Percentiles rank a stretch among this genome's conserved stretches.
phyloP scores from a whole-genome alignment of 2,329 filamentous ascomycete genomes.

The Helminthosporium solani region DNA sequence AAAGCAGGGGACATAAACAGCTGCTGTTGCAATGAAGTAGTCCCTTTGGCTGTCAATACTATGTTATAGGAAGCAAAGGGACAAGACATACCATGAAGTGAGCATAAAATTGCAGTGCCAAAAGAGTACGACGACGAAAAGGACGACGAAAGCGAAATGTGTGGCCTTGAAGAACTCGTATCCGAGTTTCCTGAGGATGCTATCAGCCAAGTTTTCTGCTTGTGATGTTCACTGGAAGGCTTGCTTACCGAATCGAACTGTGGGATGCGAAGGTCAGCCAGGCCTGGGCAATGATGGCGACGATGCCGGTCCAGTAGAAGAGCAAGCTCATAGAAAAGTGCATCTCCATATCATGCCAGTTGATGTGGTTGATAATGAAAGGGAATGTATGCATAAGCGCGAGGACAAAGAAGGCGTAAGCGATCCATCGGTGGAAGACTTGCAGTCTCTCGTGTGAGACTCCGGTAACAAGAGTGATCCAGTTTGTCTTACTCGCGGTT shows the following conservation, averaged over 20 bases:
- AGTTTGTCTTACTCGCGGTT: slow-evolving; percentile 57
- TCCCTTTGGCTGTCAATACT: slow-evolving; percentile 51
- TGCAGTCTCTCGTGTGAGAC: slow-evolving; percentile 60
- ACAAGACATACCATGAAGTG: slow-evolving; percentile 51
- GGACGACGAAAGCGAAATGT: slow-evolving; percentile 53
- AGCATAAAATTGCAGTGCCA: slow-evolving; percentile 59
- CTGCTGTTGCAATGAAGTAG: slow-evolving; percentile 60
- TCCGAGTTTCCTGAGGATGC: slow-evolving; percentile 47
- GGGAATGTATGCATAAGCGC: slow-evolving; percentile 62
- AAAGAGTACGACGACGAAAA: slow-evolving; percentile 62
- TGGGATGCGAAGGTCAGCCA: slow-evolving; percentile 59
- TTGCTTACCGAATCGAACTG: slow-evolving; percentile 49
- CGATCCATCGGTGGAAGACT: slow-evolving; percentile 31
- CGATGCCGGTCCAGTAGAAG: slow-evolving; percentile 58
- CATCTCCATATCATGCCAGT: slow-evolving; percentile 51
- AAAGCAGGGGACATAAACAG: slow-evolving; percentile 53
- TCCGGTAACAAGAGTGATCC: slow-evolving; percentile 56
- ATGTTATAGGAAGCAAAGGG: background rate
- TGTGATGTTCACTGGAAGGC: background rate
- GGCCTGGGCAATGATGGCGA: slow-evolving; percentile 55
- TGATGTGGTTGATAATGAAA: slow-evolving; percentile 56
- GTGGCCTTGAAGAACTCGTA: slow-evolving; percentile 64
- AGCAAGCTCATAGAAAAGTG: slow-evolving; percentile 48
- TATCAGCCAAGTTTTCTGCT: background rate
- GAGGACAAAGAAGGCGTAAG: slow-evolving; percentile 55